These are phyloP conservation scores for Brassica napus DNA, from an alignment of 345 rosid species.

Conservation along the genomic window Da-Ae NC_063442.1:5183001-5183500, in stretches of 20 bases:
- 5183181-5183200: conserved; percentile 1
- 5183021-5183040: conserved; percentile 78
- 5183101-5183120: conserved; percentile 15
- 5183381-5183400: neutral
- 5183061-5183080: conserved; percentile 57
- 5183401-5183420: neutral
- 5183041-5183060: conserved; percentile 93
- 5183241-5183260: conserved; percentile 7
- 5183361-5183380: neutral
- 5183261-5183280: conserved; percentile 25
- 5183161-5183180: neutral
- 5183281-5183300: conserved; percentile 9
- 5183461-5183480: neutral
- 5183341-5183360: neutral
- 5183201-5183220: neutral
- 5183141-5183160: neutral
- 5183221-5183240: neutral
- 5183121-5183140: neutral
- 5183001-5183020: conserved; percentile 70
- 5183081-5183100: neutral
- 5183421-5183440: neutral
- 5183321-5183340: neutral
- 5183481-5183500: conserved; percentile 9
- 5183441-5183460: neutral
- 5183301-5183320: neutral